Percentiles rank a stretch among this genome's conserved stretches.
Conservation (phyloP, 371 early-diverging fungal genomes). For the Apophysomyces elegans region DNA sequence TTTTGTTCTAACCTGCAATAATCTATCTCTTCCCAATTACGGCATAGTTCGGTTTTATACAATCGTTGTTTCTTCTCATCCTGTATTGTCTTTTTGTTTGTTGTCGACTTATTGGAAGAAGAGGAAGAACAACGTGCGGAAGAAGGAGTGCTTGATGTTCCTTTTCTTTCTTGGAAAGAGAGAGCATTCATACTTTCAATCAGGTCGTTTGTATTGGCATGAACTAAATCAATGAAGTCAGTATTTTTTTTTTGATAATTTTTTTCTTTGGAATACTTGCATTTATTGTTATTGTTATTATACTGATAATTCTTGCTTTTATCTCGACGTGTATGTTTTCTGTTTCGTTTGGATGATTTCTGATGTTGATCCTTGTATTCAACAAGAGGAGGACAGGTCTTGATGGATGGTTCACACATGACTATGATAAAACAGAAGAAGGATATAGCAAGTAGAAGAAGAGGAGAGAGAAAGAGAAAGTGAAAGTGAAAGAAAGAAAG, state of each 20-base stretch:
- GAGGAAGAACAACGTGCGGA: not conserved
- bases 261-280: not conserved
- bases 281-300: not conserved
- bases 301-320: not conserved
- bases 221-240: not conserved
- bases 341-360: not conserved
- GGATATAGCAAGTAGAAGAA: not conserved
- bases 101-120: not conserved
- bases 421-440: too few species aligned
- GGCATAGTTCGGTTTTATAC: slow-evolving; percentile 34
- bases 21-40: slow-evolving; percentile 27
- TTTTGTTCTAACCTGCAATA: slow-evolving; percentile 19
- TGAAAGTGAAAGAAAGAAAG: slow-evolving; percentile 1
- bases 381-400: too few species aligned
- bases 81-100: slow-evolving; percentile 4
- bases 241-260: not conserved
- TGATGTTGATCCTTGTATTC: not conserved
- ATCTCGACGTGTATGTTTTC: not conserved
- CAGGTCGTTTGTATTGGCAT: not conserved
- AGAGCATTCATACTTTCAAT: not conserved
- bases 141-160: not conserved
- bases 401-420: too few species aligned
- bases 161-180: not conserved
- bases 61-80: slow-evolving; percentile 24
- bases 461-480: slow-evolving; percentile 1